phyloP scores from a whole-genome alignment of 2,329 filamentous ascomycete species.

The Fusarium sp. region DNA sequence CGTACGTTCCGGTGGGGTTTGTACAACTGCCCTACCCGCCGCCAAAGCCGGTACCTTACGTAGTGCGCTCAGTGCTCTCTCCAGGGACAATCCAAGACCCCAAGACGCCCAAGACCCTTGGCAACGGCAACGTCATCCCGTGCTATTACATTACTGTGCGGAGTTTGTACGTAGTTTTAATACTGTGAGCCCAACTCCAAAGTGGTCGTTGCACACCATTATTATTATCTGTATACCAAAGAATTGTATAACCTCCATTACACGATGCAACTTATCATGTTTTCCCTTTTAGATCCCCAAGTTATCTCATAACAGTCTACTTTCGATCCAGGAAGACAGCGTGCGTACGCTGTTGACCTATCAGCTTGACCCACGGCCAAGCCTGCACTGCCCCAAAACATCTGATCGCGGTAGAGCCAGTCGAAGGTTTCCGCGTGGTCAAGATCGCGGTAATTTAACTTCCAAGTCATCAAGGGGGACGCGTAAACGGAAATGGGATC shows the following conservation, averaged over 20 bases:
- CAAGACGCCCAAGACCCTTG: slow-evolving; percentile 30
- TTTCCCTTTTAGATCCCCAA: not conserved
- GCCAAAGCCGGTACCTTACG: not conserved
- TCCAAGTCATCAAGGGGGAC: not conserved
- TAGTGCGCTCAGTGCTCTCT: slow-evolving; percentile 21
- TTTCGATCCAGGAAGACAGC: not conserved
- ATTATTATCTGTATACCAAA: not conserved
- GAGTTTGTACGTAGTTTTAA: not conserved
- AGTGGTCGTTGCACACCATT: not conserved
- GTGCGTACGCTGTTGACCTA: not conserved
- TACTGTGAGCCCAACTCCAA: not conserved
- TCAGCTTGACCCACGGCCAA: slow-evolving; percentile 19
- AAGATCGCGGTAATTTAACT: not conserved
- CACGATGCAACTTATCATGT: not conserved
- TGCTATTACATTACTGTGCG: slow-evolving; percentile 10
- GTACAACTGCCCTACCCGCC: not conserved
- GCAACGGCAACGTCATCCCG: slow-evolving; percentile 31
- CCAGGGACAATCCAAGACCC: slow-evolving; percentile 5
- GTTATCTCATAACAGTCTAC: not conserved
- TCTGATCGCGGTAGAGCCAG: slow-evolving; percentile 8
- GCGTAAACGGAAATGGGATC: not conserved
- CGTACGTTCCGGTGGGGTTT: slow-evolving; percentile 37
- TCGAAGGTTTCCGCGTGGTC: slow-evolving; percentile 4
- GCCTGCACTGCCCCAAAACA: slow-evolving; percentile 24
- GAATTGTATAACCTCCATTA: not conserved